Percentiles rank a stretch among this genome's conserved stretches.
phyloP scores from a whole-genome alignment of 2,329 filamentous ascomycete species.

The Colletotrichum australisinense region DNA sequence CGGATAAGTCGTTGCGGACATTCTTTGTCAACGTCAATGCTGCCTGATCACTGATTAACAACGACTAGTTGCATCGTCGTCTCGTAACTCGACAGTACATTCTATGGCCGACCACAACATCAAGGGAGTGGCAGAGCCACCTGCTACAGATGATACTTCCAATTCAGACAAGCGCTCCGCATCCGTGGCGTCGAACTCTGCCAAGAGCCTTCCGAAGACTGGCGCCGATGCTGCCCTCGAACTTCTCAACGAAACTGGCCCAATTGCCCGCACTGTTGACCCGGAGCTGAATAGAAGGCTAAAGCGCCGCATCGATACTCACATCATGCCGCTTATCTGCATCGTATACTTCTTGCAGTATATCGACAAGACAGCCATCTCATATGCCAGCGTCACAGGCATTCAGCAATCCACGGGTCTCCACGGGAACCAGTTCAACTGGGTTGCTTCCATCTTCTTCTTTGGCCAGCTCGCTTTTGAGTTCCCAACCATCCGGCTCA shows the following conservation, averaged over 20 bases:
- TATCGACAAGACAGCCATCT: slow-evolving; percentile 70
- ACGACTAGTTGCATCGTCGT: neutral
- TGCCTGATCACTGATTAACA: neutral
- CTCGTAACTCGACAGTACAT: no score
- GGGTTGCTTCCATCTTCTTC: slow-evolving; percentile 50
- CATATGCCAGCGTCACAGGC: slow-evolving; percentile 67
- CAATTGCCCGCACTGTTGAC: slow-evolving; percentile 28
- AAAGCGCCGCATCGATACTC: slow-evolving; percentile 66
- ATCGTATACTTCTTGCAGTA: slow-evolving; percentile 69
- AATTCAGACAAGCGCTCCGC: neutral
- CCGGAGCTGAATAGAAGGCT: slow-evolving; percentile 47
- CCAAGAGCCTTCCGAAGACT: neutral
- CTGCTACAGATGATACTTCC: neutral
- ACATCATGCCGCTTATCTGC: slow-evolving; percentile 68
- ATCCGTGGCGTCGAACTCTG: neutral
- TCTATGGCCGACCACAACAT: slow-evolving; percentile 6
- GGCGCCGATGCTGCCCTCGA: slow-evolving; percentile 24
- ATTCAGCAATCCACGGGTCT: slow-evolving; percentile 59
- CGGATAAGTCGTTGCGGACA: no score
- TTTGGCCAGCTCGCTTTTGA: slow-evolving; percentile 50
- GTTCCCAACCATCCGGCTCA: slow-evolving; percentile 50
- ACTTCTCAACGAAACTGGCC: slow-evolving; percentile 24
- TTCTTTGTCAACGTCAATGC: neutral
- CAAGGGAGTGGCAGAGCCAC: neutral
- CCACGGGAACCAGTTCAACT: slow-evolving; percentile 54